Evolutionary conservation across 202 grass and related monocot genomes (phyloP).

Genomic region (Panicum virgatum): DNA sequence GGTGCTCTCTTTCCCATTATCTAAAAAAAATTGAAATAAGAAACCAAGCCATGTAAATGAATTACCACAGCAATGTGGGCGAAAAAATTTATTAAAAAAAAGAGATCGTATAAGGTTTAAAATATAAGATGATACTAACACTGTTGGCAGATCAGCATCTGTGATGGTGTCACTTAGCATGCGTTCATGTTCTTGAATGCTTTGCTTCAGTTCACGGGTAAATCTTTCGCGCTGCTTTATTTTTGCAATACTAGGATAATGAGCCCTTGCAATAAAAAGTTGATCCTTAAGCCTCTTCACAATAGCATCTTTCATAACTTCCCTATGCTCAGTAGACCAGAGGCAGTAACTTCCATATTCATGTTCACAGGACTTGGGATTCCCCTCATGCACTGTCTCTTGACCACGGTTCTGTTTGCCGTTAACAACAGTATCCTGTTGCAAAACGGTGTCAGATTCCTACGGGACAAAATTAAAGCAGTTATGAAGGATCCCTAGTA

Average conservation of each 20-base stretch:
- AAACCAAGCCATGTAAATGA: not conserved
- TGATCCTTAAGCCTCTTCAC: constrained; percentile 78
- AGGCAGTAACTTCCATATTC: constrained; percentile 84
- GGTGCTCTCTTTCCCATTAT: too few species aligned
- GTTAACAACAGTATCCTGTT: constrained; percentile 19
- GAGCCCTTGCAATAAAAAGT: constrained; percentile 77
- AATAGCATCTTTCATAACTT: constrained; percentile 65
- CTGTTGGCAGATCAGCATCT: constrained; percentile 72
- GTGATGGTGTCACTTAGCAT: constrained; percentile 72
- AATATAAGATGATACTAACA: constrained; percentile 48
- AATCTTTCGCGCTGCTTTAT: constrained; percentile 55
- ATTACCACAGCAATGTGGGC: not conserved
- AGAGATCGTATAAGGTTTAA: not conserved
- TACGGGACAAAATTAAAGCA: constrained; percentile 6
- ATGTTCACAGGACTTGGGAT: constrained; percentile 61
- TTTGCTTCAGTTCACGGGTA: constrained; percentile 71
- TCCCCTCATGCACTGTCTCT: constrained; percentile 39
- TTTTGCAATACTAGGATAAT: constrained; percentile 88
- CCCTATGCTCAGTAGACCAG: constrained; percentile 79
- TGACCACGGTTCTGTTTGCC: constrained; percentile 29
- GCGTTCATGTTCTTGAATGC: constrained; percentile 84
- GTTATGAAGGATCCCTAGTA: not conserved
- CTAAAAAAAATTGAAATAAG: constrained; percentile 3
- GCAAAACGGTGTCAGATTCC: constrained; percentile 21
- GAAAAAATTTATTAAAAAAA: not conserved